Evolutionary conservation across 148 eudicot genomes (phyloP).

Genomic region (Chenopodium formosanum): DNA sequence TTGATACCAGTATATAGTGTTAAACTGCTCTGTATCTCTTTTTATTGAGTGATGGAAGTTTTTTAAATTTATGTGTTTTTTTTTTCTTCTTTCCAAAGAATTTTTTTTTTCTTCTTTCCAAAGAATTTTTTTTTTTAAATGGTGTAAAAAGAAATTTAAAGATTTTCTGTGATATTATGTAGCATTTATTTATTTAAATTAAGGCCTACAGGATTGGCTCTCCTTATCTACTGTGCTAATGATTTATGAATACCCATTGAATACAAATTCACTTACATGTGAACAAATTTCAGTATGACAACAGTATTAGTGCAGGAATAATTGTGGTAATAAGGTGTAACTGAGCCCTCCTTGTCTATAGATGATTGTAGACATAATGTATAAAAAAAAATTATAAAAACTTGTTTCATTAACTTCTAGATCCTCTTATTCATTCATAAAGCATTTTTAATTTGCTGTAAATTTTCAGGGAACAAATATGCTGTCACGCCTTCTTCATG

Average conservation of each 20-base stretch:
- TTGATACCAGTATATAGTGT: background rate
- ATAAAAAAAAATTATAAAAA: background rate
- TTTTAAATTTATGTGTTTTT: background rate
- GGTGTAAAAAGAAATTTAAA: too few relatives aligned
- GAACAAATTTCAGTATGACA: background rate
- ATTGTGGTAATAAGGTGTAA: background rate
- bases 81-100: too few relatives aligned
- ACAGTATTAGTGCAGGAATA: background rate
- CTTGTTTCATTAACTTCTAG: background rate
- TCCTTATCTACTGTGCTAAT: background rate
- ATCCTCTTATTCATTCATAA: background rate
- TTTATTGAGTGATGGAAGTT: background rate
- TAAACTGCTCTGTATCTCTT: background rate
- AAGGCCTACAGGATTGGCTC: background rate
- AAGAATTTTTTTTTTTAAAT: too few relatives aligned
- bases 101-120: too few relatives aligned
- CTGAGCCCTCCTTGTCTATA: background rate
- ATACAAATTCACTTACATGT: background rate
- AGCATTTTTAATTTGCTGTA: background rate
- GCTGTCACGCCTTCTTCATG: slow-evolving; percentile 93
- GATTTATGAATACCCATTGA: background rate
- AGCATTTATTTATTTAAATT: background rate
- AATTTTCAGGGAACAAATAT: slow-evolving; percentile 84
- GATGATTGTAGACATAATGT: background rate
- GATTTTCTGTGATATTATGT: too few relatives aligned